Percentiles rank a stretch among this genome's conserved stretches.
These are phyloP conservation scores for Emmonsiellopsis sp. DNA, from an alignment of 2,329 filamentous ascomycete genomes.

Conservation along the genomic window DNA sequence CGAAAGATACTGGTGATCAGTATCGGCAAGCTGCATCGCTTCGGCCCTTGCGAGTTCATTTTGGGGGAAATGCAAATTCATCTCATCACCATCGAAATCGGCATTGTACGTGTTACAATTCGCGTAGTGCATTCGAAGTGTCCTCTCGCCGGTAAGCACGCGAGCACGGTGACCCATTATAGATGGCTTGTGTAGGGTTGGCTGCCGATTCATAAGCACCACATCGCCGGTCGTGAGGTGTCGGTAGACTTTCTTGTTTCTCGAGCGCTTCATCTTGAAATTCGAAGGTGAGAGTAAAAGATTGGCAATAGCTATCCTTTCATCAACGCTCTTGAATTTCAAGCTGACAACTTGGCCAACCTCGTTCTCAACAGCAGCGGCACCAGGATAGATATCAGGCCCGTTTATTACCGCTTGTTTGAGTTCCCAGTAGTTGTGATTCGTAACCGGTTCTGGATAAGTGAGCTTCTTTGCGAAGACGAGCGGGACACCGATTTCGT, in stretches of 20 bases:
- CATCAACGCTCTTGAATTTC: conserved; percentile 76
- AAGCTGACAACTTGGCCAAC: conserved; percentile 85
- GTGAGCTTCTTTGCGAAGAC: conserved; percentile 95
- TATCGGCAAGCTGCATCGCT: conserved; percentile 86
- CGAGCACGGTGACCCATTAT: conserved; percentile 97
- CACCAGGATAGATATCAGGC: conserved; percentile 86
- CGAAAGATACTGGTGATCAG: conserved; percentile 93
- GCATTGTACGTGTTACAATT: conserved; percentile 99
- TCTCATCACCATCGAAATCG: conserved; percentile 98
- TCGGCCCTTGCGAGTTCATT: conserved; percentile 92
- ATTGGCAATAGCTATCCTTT: conserved; percentile 82
- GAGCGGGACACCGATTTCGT: conserved; percentile 96
- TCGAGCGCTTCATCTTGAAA: conserved; percentile 61
- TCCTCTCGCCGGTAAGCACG: conserved; percentile 88
- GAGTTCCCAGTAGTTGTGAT: conserved; percentile 92
- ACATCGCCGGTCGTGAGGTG: conserved; percentile 96
- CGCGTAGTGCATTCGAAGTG: conserved; percentile 98
- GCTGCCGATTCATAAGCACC: conserved; percentile 97
- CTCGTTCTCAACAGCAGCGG: conserved; percentile 90
- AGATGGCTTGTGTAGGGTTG: conserved; percentile 94
- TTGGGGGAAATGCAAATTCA: conserved; percentile 99
- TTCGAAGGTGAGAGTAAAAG: conserved; percentile 80
- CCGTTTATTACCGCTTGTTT: conserved; percentile 96
- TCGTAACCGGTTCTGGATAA: conserved; percentile 94
- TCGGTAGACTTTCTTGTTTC: conserved; percentile 92